Conservation (phyloP, 1,284 basidiomycete genomes). For the Singerocomus rubriflavus region DNA sequence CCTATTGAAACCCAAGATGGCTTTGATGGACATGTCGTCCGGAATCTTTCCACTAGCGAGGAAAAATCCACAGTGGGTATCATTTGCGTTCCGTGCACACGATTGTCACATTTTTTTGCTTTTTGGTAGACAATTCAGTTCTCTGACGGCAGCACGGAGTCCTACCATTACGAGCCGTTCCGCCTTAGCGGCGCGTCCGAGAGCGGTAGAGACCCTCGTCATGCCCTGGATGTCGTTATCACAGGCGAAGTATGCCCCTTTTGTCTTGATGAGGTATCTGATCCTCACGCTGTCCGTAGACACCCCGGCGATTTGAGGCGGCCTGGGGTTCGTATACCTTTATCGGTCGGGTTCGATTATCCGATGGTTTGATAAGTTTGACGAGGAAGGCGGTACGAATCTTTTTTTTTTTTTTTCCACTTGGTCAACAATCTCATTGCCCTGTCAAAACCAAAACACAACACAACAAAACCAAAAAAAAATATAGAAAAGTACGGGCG, state of each 20-base stretch:
- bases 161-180: constrained; percentile 34
- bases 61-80: constrained; percentile 25
- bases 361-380: constrained; percentile 50
- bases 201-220: constrained; percentile 26
- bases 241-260: constrained; percentile 31
- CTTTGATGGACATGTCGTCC: constrained; percentile 28
- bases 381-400: constrained; percentile 33
- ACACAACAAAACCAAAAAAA: no score
- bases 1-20: constrained; percentile 24
- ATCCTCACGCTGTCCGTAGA: constrained; percentile 30
- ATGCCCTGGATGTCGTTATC: constrained; percentile 37
- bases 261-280: constrained; percentile 15
- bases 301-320: constrained; percentile 28
- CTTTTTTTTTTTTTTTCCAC: neutral
- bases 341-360: constrained; percentile 47
- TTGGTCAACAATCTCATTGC: neutral
- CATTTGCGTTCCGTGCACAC: constrained; percentile 8
- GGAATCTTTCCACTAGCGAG: constrained; percentile 23
- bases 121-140: constrained; percentile 27
- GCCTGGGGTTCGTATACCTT: constrained; percentile 41
- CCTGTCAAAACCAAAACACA: neutral
- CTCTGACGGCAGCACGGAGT: constrained; percentile 27
- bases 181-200: constrained; percentile 28
- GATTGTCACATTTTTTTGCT: constrained; percentile 23
- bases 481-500: constrained; percentile 23